A percentile compares a stretch with the other conserved stretches of the same genome.
Evolutionary conservation across 2,329 filamentous ascomycete genomes (phyloP).

Genomic region (Penicillium sp.): DNA sequence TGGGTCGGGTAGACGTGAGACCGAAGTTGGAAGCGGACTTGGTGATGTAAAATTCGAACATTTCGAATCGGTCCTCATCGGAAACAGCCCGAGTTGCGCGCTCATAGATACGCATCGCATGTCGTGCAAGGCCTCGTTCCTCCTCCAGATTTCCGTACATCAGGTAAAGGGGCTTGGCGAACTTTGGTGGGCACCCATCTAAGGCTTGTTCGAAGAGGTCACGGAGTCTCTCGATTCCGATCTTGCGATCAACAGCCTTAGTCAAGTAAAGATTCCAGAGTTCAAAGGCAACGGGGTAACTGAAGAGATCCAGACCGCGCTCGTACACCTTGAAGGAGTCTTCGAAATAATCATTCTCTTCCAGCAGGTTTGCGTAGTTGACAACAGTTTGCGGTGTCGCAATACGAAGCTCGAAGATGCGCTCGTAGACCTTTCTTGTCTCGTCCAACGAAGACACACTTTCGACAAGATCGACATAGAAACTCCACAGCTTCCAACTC

Average conservation of each 20-base stretch:
- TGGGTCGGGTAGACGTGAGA: slow-evolving; percentile 86
- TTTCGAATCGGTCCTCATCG: slow-evolving; percentile 90
- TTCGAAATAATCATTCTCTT: slow-evolving; percentile 93
- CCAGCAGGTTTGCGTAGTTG: slow-evolving; percentile 94
- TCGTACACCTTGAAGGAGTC: slow-evolving; percentile 99
- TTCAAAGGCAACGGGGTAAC: slow-evolving; percentile 96
- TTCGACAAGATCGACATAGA: slow-evolving; percentile 97
- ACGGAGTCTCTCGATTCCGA: slow-evolving; percentile 87
- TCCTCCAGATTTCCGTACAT: slow-evolving; percentile 99
- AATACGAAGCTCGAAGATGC: slow-evolving; percentile 96
- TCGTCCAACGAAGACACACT: slow-evolving; percentile 89
- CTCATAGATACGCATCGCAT: slow-evolving; percentile 99
- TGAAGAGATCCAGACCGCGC: slow-evolving; percentile 95
- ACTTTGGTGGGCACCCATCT: slow-evolving; percentile 90
- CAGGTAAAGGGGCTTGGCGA: slow-evolving; percentile 91
- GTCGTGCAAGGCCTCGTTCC: slow-evolving; percentile 86
- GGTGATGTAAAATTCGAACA: slow-evolving; percentile 99
- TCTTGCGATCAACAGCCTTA: slow-evolving; percentile 94
- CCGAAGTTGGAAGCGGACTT: slow-evolving; percentile 98
- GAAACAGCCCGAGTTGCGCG: slow-evolving; percentile 90
- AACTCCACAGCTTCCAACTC: slow-evolving; percentile 99
- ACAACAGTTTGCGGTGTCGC: slow-evolving; percentile 97
- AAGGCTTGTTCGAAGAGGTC: slow-evolving; percentile 97
- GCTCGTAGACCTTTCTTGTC: slow-evolving; percentile 90
- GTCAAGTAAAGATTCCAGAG: slow-evolving; percentile 98